Conservation (phyloP, 2,329 filamentous ascomycete species). For the Trichoderma afroharzianum region DNA sequence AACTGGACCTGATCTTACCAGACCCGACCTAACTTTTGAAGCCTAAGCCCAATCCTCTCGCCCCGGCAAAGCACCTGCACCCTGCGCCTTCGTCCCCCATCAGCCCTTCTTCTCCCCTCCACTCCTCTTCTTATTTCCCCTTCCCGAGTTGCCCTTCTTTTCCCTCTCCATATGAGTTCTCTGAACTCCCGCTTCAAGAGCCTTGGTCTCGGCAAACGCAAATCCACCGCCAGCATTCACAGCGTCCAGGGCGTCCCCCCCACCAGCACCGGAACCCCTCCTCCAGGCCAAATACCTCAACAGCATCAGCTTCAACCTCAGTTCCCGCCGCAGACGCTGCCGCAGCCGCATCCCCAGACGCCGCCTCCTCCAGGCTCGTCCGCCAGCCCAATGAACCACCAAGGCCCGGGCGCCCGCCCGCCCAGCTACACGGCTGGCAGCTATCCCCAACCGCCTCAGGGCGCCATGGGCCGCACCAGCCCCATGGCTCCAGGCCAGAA, state of each 20-base stretch:
- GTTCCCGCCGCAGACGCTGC: slow-evolving; percentile 37
- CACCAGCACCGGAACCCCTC: slow-evolving; percentile 33
- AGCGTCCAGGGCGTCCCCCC: slow-evolving; percentile 38
- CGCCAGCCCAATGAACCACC: slow-evolving; percentile 59
- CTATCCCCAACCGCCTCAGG: slow-evolving; percentile 46
- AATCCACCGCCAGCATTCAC: slow-evolving; percentile 61
- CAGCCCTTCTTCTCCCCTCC: slow-evolving; percentile 20
- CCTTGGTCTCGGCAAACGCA: slow-evolving; percentile 79
- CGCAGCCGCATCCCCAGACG: slow-evolving; percentile 36
- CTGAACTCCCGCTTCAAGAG: slow-evolving; percentile 76
- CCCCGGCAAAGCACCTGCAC: slow-evolving; percentile 11
- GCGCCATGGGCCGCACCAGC: slow-evolving; percentile 50
- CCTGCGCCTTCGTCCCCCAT: slow-evolving; percentile 13
- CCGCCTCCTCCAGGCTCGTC: slow-evolving; percentile 41
- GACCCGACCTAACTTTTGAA: not conserved
- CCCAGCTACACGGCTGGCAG: slow-evolving; percentile 58
- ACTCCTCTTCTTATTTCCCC: slow-evolving; percentile 23
- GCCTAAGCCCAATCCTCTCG: slow-evolving; percentile 16
- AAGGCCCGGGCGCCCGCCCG: slow-evolving; percentile 56
- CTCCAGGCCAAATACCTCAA: slow-evolving; percentile 50
- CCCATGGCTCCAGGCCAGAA: slow-evolving; percentile 47
- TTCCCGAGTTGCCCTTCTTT: slow-evolving; percentile 20
- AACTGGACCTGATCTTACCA: slow-evolving; percentile 3
- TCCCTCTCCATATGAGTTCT: slow-evolving; percentile 62
- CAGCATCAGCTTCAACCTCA: slow-evolving; percentile 34